Evolutionary conservation across 116 monocot genomes (phyloP), one percentile per base, ranked within the genome.

Genomic region (Zostera marina): DNA sequence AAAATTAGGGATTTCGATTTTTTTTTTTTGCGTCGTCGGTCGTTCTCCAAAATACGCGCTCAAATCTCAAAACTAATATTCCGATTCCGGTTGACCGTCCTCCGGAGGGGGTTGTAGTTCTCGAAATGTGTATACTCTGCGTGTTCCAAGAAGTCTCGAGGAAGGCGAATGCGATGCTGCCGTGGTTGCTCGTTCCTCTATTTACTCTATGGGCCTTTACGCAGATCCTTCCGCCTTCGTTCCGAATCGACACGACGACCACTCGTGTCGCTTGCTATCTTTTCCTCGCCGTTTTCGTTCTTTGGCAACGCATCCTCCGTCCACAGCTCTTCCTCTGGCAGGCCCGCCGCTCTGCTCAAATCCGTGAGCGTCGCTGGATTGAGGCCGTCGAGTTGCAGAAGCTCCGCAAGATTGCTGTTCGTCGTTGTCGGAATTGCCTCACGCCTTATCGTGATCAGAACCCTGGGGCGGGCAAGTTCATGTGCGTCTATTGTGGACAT

Each of bases 401-500:
- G 73, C 66, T 84, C 19, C 54, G 81, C 45, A 84, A 81, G 63
- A 76, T 78, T 0, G 90, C 90, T 11, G 75, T 76, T 5, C 63
- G 90, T 0, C 68, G 76, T 17, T 90, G 90, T 59, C 73, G 90
- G 38, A 90, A 90, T 60, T 90, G 90, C 64, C 62, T 68, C 64
- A 81, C 79, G 0, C 76, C 81, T 3, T 90, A 90, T 59, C 58
- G 90, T 8, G 90, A 90, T 40, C 90, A 90, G 69, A 90, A 90
- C 54, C 90, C 90, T 1, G 68, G 77, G 0, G 85, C 76, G 4
- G 90, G 85, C 19, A 70, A 78, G 63, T 90, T 84, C 65, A 90
- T 81, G 84, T 90, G 90, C 64, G 76, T 71, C 1, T 84, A 73
- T 53, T 90, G 90, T 32, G 90, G 90, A 44, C 90, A 90, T 47